Base-by-base conservation (phyloP, 371 early-diverging fungal species). In the Cokeromyces recurvatus region DNA sequence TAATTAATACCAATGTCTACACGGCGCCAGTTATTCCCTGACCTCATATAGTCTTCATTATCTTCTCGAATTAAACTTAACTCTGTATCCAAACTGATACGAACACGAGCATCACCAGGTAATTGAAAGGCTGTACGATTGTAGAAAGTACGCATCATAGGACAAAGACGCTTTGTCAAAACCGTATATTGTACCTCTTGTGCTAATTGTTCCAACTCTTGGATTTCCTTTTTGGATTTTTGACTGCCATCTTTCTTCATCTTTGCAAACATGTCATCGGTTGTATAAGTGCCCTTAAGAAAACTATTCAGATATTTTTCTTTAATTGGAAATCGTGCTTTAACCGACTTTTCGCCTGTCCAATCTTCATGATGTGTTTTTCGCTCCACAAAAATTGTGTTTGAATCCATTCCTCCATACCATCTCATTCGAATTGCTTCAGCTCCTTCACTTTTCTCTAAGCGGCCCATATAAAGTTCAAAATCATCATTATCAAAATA, bases 61-160 rank as follows among this genome's bases (percentile, higher is more conserved):
- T 98, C 97, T 65, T 98, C 99, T 45, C 96, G 91, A 50, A 99
- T 91, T 85, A 99, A 89, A 24, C 91, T 83, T 32, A 99, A 67
- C 53, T 99, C 97, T 0, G 99, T 99, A 70, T 99, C 99, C 17
- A 99, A 80, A 48, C 92, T 92, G 51, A 99, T 95, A 62, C 99
- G 87, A 20, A 99, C 98, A 49, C 92, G 86, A 3, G 98, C 94
- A 74, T 97, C 98, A 31, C 96, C 97, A 14, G 99, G 99, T 22
- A 99, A 68, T 68, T 99, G 99, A 80, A 99, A 99, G 12, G 99
- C 99, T 21, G 95, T 97, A 67, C 99, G 87, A 65, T 96, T 98
- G 77, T 99, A 99, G 59, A 95, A 95, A 2, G 97, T 95, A 44
- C 99, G 90, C 63, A 93, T 77, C 35, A 89, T 82, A 12, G 99